These are phyloP conservation scores for Mortierella sp. DNA, from an alignment of 371 early-diverging fungal species.

Conservation along the genomic window DNA sequence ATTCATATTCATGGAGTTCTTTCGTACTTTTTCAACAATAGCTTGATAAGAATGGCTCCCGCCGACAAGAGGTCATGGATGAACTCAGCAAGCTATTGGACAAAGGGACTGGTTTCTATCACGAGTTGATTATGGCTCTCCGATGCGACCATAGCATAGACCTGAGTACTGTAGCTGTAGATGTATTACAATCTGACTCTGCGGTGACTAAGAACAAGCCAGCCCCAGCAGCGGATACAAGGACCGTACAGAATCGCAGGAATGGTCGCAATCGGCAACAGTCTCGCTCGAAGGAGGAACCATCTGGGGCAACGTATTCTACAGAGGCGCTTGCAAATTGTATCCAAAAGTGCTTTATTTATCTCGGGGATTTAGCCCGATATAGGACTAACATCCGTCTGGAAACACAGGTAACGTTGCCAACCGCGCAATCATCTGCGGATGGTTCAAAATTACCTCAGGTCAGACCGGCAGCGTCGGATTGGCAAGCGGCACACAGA, in stretches of 20 bases:
- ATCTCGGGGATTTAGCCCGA: conserved; percentile 59
- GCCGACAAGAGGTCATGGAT: conserved; percentile 46
- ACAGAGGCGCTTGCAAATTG: conserved; percentile 52
- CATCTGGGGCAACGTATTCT: conserved; percentile 5
- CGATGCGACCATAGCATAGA: conserved; percentile 43
- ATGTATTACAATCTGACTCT: conserved; percentile 24
- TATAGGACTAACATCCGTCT: conserved; percentile 54
- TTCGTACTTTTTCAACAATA: conserved; percentile 1
- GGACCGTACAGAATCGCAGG: conserved; percentile 9
- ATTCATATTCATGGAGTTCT: neutral
- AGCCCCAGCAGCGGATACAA: conserved; percentile 3
- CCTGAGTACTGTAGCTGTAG: conserved; percentile 33
- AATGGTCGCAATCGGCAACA: conserved; percentile 29
- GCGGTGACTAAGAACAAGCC: conserved; percentile 11
- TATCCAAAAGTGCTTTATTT: conserved; percentile 60
- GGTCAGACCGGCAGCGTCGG: conserved; percentile 26
- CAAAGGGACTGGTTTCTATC: conserved; percentile 55
- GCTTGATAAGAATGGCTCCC: conserved; percentile 27
- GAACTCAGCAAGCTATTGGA: conserved; percentile 41
- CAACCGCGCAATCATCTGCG: conserved; percentile 4
- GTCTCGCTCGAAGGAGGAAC: conserved; percentile 34
- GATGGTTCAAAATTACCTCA: conserved; percentile 7
- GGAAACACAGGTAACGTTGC: conserved; percentile 29
- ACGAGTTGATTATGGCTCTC: conserved; percentile 38
- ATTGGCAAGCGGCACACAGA: conserved; percentile 37